Evolutionary conservation across 2,329 filamentous ascomycete genomes (phyloP).

Genomic region (Plenodomus lindquistii): DNA sequence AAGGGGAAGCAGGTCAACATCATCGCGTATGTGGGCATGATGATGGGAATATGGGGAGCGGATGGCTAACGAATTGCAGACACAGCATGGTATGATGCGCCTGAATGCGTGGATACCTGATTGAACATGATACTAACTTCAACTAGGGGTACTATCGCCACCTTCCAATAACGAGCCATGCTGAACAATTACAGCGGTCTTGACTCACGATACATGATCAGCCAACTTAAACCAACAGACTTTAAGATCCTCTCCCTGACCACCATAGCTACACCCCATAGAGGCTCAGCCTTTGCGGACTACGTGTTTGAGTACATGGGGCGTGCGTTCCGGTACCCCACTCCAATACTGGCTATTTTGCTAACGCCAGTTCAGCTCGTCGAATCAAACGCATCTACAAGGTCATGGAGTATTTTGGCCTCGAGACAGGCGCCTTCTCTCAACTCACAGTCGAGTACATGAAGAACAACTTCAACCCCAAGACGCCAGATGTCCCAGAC

Average conservation of each 20-base stretch:
- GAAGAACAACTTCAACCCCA: slow-evolving; percentile 61
- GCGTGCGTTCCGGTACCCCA: slow-evolving; percentile 52
- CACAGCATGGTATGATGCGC: slow-evolving; percentile 58
- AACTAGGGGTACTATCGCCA: slow-evolving; percentile 41
- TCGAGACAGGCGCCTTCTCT: slow-evolving; percentile 64
- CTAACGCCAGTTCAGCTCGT: slow-evolving; percentile 34
- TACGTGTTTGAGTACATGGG: slow-evolving; percentile 63
- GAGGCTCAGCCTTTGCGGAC: slow-evolving; percentile 65
- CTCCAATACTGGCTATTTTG: slow-evolving; percentile 6
- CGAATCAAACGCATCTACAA: slow-evolving; percentile 60
- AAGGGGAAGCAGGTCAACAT: slow-evolving; percentile 65
- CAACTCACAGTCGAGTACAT: slow-evolving; percentile 65
- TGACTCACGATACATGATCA: slow-evolving; percentile 68
- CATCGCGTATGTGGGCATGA: slow-evolving; percentile 56
- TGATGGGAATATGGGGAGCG: background rate
- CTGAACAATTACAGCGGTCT: slow-evolving; percentile 55
- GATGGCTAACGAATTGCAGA: slow-evolving; percentile 33
- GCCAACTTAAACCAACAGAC: slow-evolving; percentile 59
- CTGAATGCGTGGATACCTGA: background rate
- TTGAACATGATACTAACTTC: slow-evolving; percentile 19
- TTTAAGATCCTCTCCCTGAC: slow-evolving; percentile 77
- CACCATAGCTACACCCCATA: slow-evolving; percentile 65
- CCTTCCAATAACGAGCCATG: slow-evolving; percentile 1
- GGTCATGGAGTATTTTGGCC: slow-evolving; percentile 56
- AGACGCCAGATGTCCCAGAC: slow-evolving; percentile 58